Base-by-base conservation (phyloP, 179 eudicot genomes). In the Dionaea muscipula region DNA sequence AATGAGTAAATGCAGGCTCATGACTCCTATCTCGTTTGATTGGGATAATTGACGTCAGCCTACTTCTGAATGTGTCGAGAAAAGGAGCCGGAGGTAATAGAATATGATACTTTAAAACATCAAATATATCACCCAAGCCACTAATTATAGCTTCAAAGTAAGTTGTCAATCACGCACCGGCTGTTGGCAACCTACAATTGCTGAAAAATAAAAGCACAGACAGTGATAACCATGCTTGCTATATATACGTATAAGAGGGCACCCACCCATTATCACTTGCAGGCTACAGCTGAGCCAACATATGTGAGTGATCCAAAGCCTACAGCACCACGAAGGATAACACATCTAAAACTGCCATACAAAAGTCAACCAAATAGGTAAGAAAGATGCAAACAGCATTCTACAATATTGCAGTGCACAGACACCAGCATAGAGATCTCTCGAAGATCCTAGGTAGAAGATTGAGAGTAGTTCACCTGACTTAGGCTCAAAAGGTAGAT, bases 381-480 rank as follows among this genome's bases (percentile, higher is more conserved):
- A 13, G 63, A 63, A 59, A 64, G 8, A 37, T 8, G 28, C 48
- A 13, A 24, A 45, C 1, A 11, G 47, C 22, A 47, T 33, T 17
- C 39, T 14, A 48, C 25, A 57, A 64, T 24, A 22, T 27, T 39
- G 13, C 43, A 52, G 26, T 57, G 59, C n/a, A 56, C 24, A 66
- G 27, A 66, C 64, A 59, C 49, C 49, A 45, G 35, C 53, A 58
- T 43, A n/a, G n/a, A n/a, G n/a, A n/a, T 45, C 71, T 57, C 57
- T 53, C 5, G 68, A 66, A 36, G 56, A 45, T 58, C 33, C 63
- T 53, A 51, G 60, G 43, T 33, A 40, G 59, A 52, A 62, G 51
- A 65, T 55, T 46, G 62, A 72, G 61, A 72, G 79, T 65, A 77
- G 63, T 70, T 85, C 77, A 83, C 97, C 89, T 83, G 83, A 57